Conservation (phyloP, 805 yeast species). For the Saturnispora mendoncae region DNA sequence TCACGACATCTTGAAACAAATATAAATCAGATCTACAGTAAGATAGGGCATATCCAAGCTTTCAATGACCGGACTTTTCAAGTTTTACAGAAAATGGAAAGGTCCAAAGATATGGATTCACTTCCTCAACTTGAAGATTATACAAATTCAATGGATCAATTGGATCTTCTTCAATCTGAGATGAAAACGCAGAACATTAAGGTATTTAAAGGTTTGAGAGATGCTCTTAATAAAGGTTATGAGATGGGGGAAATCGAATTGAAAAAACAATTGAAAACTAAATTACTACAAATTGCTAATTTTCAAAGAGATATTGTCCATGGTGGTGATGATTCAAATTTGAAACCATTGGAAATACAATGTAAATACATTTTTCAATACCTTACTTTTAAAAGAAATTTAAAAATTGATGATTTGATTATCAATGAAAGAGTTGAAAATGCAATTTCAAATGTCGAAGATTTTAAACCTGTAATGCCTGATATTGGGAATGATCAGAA, state of each 20-base stretch:
- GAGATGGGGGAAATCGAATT: slow-evolving; percentile 49
- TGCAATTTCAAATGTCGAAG: slow-evolving; percentile 33
- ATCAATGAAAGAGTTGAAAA: slow-evolving; percentile 34
- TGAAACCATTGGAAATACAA: slow-evolving; percentile 29
- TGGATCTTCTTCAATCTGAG: slow-evolving; percentile 22
- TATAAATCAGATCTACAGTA: slow-evolving; percentile 37
- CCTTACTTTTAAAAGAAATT: slow-evolving; percentile 29
- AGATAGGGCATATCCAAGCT: slow-evolving; percentile 28
- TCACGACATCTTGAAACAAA: slow-evolving; percentile 2
- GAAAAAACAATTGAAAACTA: slow-evolving; percentile 38
- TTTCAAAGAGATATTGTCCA: slow-evolving; percentile 4
- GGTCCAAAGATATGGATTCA: slow-evolving; percentile 22
- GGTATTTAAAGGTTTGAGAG: slow-evolving; percentile 59
- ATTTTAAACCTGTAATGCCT: slow-evolving; percentile 34
- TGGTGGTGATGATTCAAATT: slow-evolving; percentile 27
- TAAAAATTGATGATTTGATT: slow-evolving; percentile 29
- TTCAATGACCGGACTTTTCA: slow-evolving; percentile 8
- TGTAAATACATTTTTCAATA: slow-evolving; percentile 37
- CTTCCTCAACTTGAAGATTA: slow-evolving; percentile 36
- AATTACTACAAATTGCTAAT: slow-evolving; percentile 28
- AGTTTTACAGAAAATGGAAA: slow-evolving; percentile 19
- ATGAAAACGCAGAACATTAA: slow-evolving; percentile 24
- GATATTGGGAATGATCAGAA: slow-evolving; percentile 23
- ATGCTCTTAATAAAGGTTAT: slow-evolving; percentile 48
- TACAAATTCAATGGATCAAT: slow-evolving; percentile 28